Conservation (phyloP, 1,139 yeast species). For the Yamadazyma diddensiae region DNA sequence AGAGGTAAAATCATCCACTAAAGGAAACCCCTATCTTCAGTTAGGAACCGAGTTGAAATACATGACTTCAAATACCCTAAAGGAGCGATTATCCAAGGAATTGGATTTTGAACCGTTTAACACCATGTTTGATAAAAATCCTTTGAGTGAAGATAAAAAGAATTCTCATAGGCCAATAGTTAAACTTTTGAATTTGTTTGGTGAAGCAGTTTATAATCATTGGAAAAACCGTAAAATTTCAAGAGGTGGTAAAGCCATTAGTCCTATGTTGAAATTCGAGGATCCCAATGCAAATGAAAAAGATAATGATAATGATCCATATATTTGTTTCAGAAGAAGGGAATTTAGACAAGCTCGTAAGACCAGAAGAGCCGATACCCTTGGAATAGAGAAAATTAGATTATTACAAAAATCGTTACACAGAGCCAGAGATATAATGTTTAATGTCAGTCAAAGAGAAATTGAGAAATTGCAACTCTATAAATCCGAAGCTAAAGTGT, state of each 20-base stretch:
- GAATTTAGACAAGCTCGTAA: slow-evolving; percentile 95
- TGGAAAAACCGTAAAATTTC: slow-evolving; percentile 76
- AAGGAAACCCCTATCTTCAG: slow-evolving; percentile 29
- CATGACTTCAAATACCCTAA: slow-evolving; percentile 34
- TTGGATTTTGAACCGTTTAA: slow-evolving; percentile 37
- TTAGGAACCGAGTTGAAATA: slow-evolving; percentile 32
- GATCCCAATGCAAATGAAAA: slow-evolving; percentile 74
- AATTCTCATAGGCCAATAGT: slow-evolving; percentile 42
- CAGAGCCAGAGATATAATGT: slow-evolving; percentile 68
- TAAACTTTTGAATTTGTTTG: slow-evolving; percentile 59
- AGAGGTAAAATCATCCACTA: slow-evolving; percentile 28
- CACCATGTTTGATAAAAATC: slow-evolving; percentile 52
- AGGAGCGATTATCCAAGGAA: slow-evolving; percentile 41
- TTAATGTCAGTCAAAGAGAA: slow-evolving; percentile 75
- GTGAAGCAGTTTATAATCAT: slow-evolving; percentile 69
- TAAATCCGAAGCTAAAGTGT: slow-evolving; percentile 59
- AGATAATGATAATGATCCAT: slow-evolving; percentile 90
- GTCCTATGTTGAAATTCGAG: slow-evolving; percentile 79
- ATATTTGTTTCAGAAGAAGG: slow-evolving; percentile 92
- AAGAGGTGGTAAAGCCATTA: slow-evolving; percentile 67
- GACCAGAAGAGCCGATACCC: slow-evolving; percentile 91
- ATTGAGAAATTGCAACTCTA: slow-evolving; percentile 55
- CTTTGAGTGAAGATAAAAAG: slow-evolving; percentile 20
- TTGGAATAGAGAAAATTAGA: slow-evolving; percentile 82
- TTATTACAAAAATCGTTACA: slow-evolving; percentile 73